These are phyloP conservation scores for Cyberlindnera maritima DNA, from an alignment of 805 yeast species.

Conservation along the genomic window DNA sequence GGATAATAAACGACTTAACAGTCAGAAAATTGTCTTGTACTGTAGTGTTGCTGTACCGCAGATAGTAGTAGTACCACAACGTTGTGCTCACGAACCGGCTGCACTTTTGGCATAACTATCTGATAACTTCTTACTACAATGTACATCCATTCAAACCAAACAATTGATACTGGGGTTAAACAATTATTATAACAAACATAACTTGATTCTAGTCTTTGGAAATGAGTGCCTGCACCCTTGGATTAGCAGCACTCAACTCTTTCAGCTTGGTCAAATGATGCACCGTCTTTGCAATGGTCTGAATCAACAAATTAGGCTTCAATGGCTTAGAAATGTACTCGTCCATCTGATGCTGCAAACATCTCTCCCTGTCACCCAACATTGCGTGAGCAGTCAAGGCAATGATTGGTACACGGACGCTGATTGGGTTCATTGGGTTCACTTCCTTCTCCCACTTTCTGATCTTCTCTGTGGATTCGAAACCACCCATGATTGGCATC, in stretches of 20 bases:
- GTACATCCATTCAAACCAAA: too few species aligned
- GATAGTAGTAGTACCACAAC: too few species aligned
- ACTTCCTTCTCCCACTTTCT: slow-evolving; percentile 84
- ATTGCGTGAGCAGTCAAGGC: slow-evolving; percentile 92
- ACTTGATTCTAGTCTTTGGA: slow-evolving; percentile 5
- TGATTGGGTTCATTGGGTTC: slow-evolving; percentile 63
- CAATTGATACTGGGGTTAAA: too few species aligned
- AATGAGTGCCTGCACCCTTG: slow-evolving; percentile 16
- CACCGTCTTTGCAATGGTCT: slow-evolving; percentile 80
- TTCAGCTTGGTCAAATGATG: slow-evolving; percentile 63
- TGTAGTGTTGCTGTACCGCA: too few species aligned
- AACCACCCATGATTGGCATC: slow-evolving; percentile 95
- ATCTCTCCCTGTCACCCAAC: slow-evolving; percentile 87
- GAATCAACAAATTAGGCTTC: slow-evolving; percentile 77
- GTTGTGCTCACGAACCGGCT: too few species aligned
- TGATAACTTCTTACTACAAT: too few species aligned
- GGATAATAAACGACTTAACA: too few species aligned
- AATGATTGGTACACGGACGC: slow-evolving; percentile 79
- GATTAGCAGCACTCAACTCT: slow-evolving; percentile 32
- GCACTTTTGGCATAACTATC: too few species aligned
- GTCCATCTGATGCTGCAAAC: slow-evolving; percentile 87
- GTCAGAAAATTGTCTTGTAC: too few species aligned
- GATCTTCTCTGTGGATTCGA: slow-evolving; percentile 83
- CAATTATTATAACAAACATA: too few species aligned
- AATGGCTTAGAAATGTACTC: slow-evolving; percentile 85